Conservation (phyloP, 2,329 filamentous ascomycete genomes). For the Stenocarpella maydis region DNA sequence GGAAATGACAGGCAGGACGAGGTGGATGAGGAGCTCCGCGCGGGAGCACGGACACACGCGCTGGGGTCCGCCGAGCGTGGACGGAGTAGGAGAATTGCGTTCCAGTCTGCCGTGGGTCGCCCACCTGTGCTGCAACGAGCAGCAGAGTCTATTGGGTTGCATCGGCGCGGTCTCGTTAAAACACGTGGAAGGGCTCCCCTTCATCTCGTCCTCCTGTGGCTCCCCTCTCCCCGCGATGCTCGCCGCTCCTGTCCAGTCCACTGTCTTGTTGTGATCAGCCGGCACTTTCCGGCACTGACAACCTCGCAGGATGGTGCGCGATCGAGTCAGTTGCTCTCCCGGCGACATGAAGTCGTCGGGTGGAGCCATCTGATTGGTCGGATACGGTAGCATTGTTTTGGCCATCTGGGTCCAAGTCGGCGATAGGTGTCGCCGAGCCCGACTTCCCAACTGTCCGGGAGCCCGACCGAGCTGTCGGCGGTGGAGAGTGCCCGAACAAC, state of each 20-base stretch:
- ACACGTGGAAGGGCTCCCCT: constrained; percentile 23
- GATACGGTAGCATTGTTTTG: constrained; percentile 11
- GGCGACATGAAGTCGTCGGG: constrained; percentile 14
- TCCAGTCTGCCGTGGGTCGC: constrained; percentile 16
- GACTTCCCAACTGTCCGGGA: not conserved
- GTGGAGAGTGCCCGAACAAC: not conserved
- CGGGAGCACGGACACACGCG: constrained; percentile 32
- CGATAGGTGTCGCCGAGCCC: constrained; percentile 22
- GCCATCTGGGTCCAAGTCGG: constrained; percentile 14
- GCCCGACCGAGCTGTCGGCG: not conserved
- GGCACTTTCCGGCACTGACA: constrained; percentile 25
- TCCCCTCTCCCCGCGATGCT: constrained; percentile 18
- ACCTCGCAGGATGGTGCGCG: constrained; percentile 24
- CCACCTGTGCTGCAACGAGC: constrained; percentile 5
- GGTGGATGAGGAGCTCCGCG: constrained; percentile 14
- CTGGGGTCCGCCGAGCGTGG: constrained; percentile 23
- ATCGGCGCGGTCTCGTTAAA: constrained; percentile 26
- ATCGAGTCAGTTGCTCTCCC: constrained; percentile 23
- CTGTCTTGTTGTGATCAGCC: constrained; percentile 18
- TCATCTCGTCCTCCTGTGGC: constrained; percentile 9
- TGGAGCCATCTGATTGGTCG: constrained; percentile 16
- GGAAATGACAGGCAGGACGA: constrained; percentile 15
- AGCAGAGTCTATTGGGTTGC: constrained; percentile 24
- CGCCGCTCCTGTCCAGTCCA: constrained; percentile 17
- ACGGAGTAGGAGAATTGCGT: constrained; percentile 19